A percentile compares a stretch with the other conserved stretches of the same genome.
Conservation (phyloP, 768 basidiomycete species). For the Boletus bicolor region DNA sequence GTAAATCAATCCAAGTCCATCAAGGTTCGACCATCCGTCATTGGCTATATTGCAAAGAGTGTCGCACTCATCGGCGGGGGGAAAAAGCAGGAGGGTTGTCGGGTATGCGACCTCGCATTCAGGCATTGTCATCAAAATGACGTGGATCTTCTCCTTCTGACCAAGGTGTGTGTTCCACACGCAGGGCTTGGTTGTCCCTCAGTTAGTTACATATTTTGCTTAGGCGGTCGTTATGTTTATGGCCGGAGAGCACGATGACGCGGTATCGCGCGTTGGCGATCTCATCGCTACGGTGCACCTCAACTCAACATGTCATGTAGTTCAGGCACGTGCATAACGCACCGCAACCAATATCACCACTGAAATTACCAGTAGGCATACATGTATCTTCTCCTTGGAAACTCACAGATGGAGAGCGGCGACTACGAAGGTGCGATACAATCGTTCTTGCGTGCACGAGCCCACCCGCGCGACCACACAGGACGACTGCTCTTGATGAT, state of each 20-base stretch:
- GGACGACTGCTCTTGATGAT: not conserved
- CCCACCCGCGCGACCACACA: too few species aligned
- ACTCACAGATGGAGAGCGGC: not conserved
- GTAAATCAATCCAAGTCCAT: not conserved
- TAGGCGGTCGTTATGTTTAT: constrained; percentile 2
- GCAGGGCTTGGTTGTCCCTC: too few species aligned
- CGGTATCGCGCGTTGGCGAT: not conserved
- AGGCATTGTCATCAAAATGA: not conserved
- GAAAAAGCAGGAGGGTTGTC: not conserved
- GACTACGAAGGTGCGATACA: not conserved
- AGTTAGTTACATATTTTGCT: not conserved
- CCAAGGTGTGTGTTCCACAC: not conserved
- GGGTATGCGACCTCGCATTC: constrained; percentile 3
- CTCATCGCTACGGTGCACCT: not conserved
- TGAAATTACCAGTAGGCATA: not conserved
- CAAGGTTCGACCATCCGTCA: not conserved
- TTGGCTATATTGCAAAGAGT: constrained; percentile 6
- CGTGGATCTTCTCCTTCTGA: not conserved
- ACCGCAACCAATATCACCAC: not conserved
- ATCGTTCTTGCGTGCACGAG: not conserved
- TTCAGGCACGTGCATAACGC: not conserved
- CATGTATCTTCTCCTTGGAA: constrained; percentile 3
- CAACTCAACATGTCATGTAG: not conserved
- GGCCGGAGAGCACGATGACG: not conserved
- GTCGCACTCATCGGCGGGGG: not conserved